Percentiles rank a stretch among this genome's conserved stretches.
Conservation (phyloP, 352 stramenopile species). For the Phytophthora pluvialis region DNA sequence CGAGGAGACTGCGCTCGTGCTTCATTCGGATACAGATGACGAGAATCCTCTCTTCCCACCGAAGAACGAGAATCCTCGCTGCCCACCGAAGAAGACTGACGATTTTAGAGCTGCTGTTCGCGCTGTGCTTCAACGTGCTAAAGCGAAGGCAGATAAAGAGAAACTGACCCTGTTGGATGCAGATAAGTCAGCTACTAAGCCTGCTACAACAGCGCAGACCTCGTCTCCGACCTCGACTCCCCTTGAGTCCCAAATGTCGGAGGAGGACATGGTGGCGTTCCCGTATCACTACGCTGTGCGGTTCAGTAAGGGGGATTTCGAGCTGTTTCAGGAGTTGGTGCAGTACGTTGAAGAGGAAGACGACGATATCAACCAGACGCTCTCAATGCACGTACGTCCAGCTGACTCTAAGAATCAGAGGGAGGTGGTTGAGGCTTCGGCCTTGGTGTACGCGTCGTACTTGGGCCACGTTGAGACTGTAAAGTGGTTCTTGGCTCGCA, state of each 20-base stretch:
- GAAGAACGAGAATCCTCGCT: no score
- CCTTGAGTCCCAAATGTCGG: slow-evolving; percentile 3
- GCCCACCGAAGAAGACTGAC: neutral
- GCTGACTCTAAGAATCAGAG: neutral
- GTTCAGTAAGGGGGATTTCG: slow-evolving; percentile 14
- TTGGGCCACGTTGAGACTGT: slow-evolving; percentile 21
- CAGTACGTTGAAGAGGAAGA: slow-evolving; percentile 16
- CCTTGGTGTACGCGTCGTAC: slow-evolving; percentile 18
- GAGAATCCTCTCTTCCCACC: slow-evolving; percentile 6
- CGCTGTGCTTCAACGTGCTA: neutral
- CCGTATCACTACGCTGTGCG: slow-evolving; percentile 20
- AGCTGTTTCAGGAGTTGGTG: slow-evolving; percentile 7
- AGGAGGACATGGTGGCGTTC: slow-evolving; percentile 4
- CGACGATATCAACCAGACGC: slow-evolving; percentile 15
- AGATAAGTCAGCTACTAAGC: neutral
- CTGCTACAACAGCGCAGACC: no score
- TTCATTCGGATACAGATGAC: neutral
- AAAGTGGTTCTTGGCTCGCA: slow-evolving; percentile 28
- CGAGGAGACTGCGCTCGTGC: neutral
- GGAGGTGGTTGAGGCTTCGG: slow-evolving; percentile 5
- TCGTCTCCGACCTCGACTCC: neutral
- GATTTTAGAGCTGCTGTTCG: neutral
- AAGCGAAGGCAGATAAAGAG: neutral
- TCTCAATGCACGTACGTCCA: slow-evolving; percentile 9
- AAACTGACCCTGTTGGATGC: neutral